Conservation (phyloP, 768 basidiomycete species). For the Mycena alexandri region DNA sequence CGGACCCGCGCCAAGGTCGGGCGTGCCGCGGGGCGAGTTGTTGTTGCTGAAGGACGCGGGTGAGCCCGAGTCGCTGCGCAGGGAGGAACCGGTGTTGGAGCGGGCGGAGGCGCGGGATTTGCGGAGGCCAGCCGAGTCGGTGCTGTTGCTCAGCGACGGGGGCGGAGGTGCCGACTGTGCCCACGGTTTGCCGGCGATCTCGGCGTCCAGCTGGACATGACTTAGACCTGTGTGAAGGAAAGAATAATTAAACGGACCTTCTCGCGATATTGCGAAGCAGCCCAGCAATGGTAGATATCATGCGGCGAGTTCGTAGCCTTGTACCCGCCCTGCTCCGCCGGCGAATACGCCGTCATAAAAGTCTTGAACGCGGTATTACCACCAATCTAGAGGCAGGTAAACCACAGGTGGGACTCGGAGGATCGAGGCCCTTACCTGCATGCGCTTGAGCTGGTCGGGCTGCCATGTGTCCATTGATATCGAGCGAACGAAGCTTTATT, state of each 20-base stretch:
- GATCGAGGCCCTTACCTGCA: constrained; percentile 72
- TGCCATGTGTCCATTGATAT: constrained; percentile 99
- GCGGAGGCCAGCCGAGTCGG: constrained; percentile 72
- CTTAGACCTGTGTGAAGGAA: constrained; percentile 24
- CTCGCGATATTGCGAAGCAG: constrained; percentile 93
- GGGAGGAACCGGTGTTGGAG: constrained; percentile 57
- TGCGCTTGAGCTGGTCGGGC: constrained; percentile 86
- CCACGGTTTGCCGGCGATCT: constrained; percentile 84
- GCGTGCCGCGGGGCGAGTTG: constrained; percentile 58
- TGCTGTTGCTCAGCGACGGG: constrained; percentile 50
- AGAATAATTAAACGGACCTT: constrained; percentile 68
- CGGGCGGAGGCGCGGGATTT: constrained; percentile 85
- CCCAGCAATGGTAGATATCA: constrained; percentile 94
- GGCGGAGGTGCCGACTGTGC: constrained; percentile 79
- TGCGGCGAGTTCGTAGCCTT: constrained; percentile 70
- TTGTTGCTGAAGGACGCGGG: constrained; percentile 63
- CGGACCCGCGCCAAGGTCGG: constrained; percentile 48
- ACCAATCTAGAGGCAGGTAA: constrained; percentile 68
- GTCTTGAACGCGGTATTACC: constrained; percentile 88
- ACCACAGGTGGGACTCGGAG: constrained; percentile 22
- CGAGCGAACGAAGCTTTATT: constrained; percentile 85
- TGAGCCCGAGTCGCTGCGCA: constrained; percentile 69
- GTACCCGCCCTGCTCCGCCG: constrained; percentile 78
- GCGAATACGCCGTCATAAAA: constrained; percentile 80
- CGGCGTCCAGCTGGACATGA: constrained; percentile 76